Percentiles rank a stretch among this genome's conserved stretches.
phyloP scores from a whole-genome alignment of 768 basidiomycete genomes.

The Lactifluus subvellereus region DNA sequence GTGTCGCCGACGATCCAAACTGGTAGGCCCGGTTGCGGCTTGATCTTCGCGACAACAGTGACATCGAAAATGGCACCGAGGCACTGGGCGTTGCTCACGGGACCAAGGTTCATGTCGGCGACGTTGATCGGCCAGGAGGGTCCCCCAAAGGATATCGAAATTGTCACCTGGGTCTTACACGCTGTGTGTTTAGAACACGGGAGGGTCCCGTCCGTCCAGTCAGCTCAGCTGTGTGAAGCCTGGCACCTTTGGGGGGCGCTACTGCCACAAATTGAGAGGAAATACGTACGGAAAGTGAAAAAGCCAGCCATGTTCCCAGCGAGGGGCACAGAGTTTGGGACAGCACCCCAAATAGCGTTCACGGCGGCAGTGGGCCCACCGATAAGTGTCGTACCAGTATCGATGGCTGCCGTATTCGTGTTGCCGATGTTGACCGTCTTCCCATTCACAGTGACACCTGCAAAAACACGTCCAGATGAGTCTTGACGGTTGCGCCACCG shows the following conservation, averaged over 20 bases:
- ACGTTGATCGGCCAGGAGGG: slow-evolving; percentile 72
- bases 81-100: slow-evolving; percentile 33
- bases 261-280: background rate
- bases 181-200: slow-evolving; percentile 40
- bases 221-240: background rate
- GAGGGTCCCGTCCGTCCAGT: background rate
- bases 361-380: slow-evolving; percentile 70
- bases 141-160: slow-evolving; percentile 60
- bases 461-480: background rate
- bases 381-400: slow-evolving; percentile 86
- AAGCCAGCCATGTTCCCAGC: slow-evolving; percentile 51
- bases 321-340: slow-evolving; percentile 51
- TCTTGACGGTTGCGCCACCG: background rate
- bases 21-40: slow-evolving; percentile 31
- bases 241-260: background rate
- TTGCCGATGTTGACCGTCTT: slow-evolving; percentile 39
- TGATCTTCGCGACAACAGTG: slow-evolving; percentile 43
- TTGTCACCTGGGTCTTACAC: slow-evolving; percentile 49
- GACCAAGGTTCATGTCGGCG: slow-evolving; percentile 76
- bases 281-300: slow-evolving; percentile 66
- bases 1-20: slow-evolving; percentile 44
- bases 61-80: slow-evolving; percentile 70
- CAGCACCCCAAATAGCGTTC: slow-evolving; percentile 53
- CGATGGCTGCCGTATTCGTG: slow-evolving; percentile 67
- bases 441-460: slow-evolving; percentile 60